Evolutionary conservation across 495 filamentous ascomycete genomes (phyloP), one percentile per base, ranked within the genome.

Genomic region (Emericellopsis terricola): DNA sequence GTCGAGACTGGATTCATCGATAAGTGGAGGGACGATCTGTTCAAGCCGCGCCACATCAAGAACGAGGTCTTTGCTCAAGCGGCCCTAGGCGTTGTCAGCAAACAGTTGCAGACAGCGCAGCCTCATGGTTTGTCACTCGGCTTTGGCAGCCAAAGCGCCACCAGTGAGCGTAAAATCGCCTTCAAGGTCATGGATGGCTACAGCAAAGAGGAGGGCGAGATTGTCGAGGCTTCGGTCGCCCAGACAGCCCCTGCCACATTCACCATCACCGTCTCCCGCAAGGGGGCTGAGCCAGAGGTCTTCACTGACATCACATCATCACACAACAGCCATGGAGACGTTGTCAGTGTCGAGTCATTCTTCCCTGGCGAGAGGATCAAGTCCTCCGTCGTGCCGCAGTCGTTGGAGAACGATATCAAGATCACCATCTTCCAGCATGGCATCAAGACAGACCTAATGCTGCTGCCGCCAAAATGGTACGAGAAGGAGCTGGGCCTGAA

Each of bases 1-100:
- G 84, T 97, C 5, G 91, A 99, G 49, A 96, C 89, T 0, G 89
- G 89, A 4, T 99, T 89, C 50, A 96, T 97, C 42, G 73, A 78
- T 28, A 93, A 91, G 47, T 76, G 91, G 51, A 69, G 65, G 34
- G 68, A 73, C 11, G 78, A 84, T 38, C 63, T 89, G 1, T 87
- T 89, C 42, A 43, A 53, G 8, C 55, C 60, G 9, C 51, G 66
- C 24, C 35, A 43, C 0, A 60, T 72, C 10, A 60, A 65, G 4
- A 56, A 74, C 15, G 79, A 87, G 46, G 64, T 77, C 6, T 81
- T 78, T 35, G 77, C 73, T 5, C 89, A 97, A 50, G 82, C 81
- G 10, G 91, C 84, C 9, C 53, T 96, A 3, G 81, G 76, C 17
- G 55, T 80, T 23, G 60, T 80, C 16, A 40, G 37, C 29, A 34